These are phyloP conservation scores for Rhinocladiella similis DNA, from an alignment of 2,329 filamentous ascomycete species.

Conservation along the genomic window DNA sequence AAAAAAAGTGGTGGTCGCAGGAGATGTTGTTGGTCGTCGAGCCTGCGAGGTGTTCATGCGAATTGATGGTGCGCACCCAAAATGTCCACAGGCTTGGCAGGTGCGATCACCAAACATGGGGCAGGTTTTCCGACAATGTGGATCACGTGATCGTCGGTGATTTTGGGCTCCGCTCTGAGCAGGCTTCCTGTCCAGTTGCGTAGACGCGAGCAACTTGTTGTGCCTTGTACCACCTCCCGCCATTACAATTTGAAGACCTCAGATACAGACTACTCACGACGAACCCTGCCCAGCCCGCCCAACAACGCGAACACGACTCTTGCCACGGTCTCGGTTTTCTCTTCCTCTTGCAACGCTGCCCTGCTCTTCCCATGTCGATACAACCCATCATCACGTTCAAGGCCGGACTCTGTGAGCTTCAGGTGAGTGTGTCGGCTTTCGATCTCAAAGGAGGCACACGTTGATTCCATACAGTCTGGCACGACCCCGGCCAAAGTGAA, in stretches of 20 bases:
- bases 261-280: no score
- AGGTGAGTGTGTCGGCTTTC: constrained; percentile 57
- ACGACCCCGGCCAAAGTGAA: constrained; percentile 68
- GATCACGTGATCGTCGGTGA: neutral
- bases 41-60: neutral
- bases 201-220: neutral
- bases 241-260: no score
- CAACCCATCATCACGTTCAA: constrained; percentile 92
- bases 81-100: neutral
- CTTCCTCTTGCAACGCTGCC: no score
- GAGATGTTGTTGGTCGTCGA: neutral
- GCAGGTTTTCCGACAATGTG: neutral
- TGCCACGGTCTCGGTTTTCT: no score
- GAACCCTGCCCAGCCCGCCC: no score
- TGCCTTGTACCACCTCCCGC: no score
- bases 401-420: constrained; percentile 82
- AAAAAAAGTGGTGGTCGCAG: neutral
- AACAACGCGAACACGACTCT: no score
- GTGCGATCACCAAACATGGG: neutral
- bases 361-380: constrained; percentile 67
- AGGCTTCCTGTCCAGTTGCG: constrained; percentile 3
- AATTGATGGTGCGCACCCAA: neutral
- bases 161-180: no score
- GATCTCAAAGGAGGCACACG: neutral
- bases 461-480: constrained; percentile 8